Percentiles rank a stretch among this genome's conserved stretches.
These are phyloP conservation scores for Globisporangium megalacanthum DNA, from an alignment of 352 stramenopile species.

Conservation along the genomic window DNA sequence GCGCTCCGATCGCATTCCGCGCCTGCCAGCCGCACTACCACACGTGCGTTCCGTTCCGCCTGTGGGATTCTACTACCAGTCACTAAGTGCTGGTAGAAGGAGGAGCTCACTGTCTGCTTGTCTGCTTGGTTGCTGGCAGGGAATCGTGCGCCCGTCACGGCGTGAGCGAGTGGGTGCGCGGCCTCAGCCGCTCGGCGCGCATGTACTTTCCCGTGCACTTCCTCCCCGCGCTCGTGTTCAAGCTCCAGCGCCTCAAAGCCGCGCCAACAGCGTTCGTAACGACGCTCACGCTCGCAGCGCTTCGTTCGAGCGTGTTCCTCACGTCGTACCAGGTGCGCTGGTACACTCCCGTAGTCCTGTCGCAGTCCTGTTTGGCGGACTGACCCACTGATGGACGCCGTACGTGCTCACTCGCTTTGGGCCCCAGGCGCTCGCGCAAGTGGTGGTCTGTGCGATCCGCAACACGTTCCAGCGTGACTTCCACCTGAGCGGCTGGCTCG, in stretches of 20 bases:
- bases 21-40: slow-evolving; percentile 84
- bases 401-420: background rate
- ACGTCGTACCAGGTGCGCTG: slow-evolving; percentile 57
- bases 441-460: slow-evolving; percentile 65
- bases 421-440: slow-evolving; percentile 54
- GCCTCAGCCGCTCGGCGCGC: slow-evolving; percentile 60
- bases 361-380: background rate
- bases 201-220: slow-evolving; percentile 83
- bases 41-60: slow-evolving; percentile 40
- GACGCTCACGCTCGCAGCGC: slow-evolving; percentile 51
- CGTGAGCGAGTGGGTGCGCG: slow-evolving; percentile 70
- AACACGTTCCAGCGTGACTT: slow-evolving; percentile 72
- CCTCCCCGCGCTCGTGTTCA: slow-evolving; percentile 67
- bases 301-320: slow-evolving; percentile 20
- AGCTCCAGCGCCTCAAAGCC: slow-evolving; percentile 44
- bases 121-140: slow-evolving; percentile 16
- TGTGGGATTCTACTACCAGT: background rate
- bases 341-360: background rate
- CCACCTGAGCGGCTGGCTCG: slow-evolving; percentile 31
- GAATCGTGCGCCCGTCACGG: slow-evolving; percentile 79
- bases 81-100: background rate
- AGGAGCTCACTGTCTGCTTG: background rate
- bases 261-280: slow-evolving; percentile 40
- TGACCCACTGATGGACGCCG: background rate
- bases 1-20: slow-evolving; percentile 46